Conservation (phyloP, 2,329 filamentous ascomycete species). For the Verticillium zaregamsianum region DNA sequence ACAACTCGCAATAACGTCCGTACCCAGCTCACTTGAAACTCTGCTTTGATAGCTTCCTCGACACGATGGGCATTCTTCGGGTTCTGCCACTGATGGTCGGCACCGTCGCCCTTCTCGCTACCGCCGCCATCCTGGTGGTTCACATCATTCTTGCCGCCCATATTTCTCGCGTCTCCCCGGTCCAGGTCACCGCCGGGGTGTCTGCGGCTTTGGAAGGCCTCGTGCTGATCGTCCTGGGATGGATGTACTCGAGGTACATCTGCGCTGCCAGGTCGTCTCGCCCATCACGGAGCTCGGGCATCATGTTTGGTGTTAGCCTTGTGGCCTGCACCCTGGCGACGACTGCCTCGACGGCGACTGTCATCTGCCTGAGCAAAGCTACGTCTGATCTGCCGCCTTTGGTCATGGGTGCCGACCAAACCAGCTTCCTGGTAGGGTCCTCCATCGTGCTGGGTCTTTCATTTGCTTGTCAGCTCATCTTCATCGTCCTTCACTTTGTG, state of each 20-base stretch:
- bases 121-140: constrained; percentile 32
- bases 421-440: constrained; percentile 36
- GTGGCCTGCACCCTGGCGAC: constrained; percentile 39
- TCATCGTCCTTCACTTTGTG: constrained; percentile 41
- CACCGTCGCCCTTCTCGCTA: constrained; percentile 30
- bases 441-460: constrained; percentile 41
- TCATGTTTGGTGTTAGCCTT: constrained; percentile 33
- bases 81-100: constrained; percentile 32
- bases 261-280: constrained; percentile 12
- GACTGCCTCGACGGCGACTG: constrained; percentile 36
- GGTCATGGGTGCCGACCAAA: constrained; percentile 26
- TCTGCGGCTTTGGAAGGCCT: constrained; percentile 31
- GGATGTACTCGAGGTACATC: constrained; percentile 26
- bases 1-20: background rate
- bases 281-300: constrained; percentile 19
- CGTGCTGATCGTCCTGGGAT: constrained; percentile 28
- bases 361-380: constrained; percentile 35
- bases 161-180: constrained; percentile 23
- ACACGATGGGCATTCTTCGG: constrained; percentile 6
- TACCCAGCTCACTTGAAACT: background rate
- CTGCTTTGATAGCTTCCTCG: background rate
- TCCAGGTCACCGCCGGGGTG: constrained; percentile 30
- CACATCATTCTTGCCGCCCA: constrained; percentile 33
- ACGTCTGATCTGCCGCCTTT: constrained; percentile 20
- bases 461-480: constrained; percentile 43